Evolutionary conservation across 306 rosid genomes (phyloP), one percentile per base, ranked within the genome.

Genomic region (Pyrus betulifolia): DNA sequence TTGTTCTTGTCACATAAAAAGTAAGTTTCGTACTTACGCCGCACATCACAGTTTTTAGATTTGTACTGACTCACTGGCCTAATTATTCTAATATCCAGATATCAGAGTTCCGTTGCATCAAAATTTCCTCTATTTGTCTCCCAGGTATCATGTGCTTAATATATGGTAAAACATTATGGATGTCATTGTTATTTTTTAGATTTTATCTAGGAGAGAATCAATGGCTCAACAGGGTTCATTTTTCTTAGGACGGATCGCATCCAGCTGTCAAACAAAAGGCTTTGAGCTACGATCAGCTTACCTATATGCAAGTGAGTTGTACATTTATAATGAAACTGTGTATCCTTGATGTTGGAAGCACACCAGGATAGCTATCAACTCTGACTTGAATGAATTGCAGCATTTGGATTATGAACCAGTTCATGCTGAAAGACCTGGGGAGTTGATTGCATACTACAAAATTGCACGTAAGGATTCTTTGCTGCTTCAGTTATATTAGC

Each of bases 381-480:
- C 84, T 60, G 71, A 83, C 76, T 76, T 70, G 45, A 46, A 38
- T 86, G 80, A 22, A 76, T 83, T 85, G 91, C 92, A 95, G 98
- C 98, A 95, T 85, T 83, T 95, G 86, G 96, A 95, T 89, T 85
- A 60, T 84, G 81, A 80, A 81, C 85, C 85, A 27, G 92, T 89
- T 82, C 54, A 88, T 74, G 71, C 96, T 60, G 96, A 90, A 79
- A 80, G 90, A 31, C 93, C 97, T 51, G 98, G 98, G 81, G 98
- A 95, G 86, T 70, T 92, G 80, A 89, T 87, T 80, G 97, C 98
- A 74, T 95, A 95, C 82, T 95, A 95, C 89, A 95, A 90, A 82
- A 95, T 95, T 89, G 93, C 98, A 38, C 80, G 97, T 95, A 84
- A 78, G 91, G 42, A 58, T 78, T 70, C 27, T 51, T 69, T 67